Conservation (phyloP, 2,329 filamentous ascomycete species). For the Dothideomycetes sp. region DNA sequence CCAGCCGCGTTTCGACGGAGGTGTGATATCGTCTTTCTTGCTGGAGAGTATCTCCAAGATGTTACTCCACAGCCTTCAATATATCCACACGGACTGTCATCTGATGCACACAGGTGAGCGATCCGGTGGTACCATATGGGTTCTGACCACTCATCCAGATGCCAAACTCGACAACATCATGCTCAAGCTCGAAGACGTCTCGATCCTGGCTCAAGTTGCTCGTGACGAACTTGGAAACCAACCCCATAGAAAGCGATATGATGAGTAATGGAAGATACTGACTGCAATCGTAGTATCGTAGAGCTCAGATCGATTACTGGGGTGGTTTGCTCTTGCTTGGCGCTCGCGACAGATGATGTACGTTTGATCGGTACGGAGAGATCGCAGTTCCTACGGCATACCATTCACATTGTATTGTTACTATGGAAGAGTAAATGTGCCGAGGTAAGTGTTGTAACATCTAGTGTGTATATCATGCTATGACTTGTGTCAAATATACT, state of each 20-base stretch:
- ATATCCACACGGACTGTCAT: not conserved
- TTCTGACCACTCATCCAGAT: not conserved
- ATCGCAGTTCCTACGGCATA: too few species aligned
- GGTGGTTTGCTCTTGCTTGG: too few species aligned
- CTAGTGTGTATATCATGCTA: too few species aligned
- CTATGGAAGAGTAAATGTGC: too few species aligned
- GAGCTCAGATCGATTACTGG: too few species aligned
- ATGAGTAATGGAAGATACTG: too few species aligned
- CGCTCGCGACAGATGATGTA: too few species aligned
- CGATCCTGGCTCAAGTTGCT: not conserved
- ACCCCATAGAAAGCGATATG: not conserved
- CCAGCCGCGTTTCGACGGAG: not conserved
- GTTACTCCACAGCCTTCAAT: not conserved
- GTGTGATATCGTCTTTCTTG: not conserved
- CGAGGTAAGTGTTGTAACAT: too few species aligned
- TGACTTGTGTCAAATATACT: too few species aligned
- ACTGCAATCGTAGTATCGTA: too few species aligned
- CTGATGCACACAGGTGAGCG: not conserved
- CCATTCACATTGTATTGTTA: too few species aligned
- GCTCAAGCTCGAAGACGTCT: not conserved
- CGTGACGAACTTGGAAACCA: not conserved
- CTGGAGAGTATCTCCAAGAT: not conserved
- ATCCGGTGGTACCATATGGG: not conserved
- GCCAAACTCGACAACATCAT: not conserved
- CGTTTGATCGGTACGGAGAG: too few species aligned